A percentile compares a stretch with the other conserved stretches of the same genome.
Evolutionary conservation across 2,329 filamentous ascomycete species (phyloP).

Genomic region (Microdochium paspali): DNA sequence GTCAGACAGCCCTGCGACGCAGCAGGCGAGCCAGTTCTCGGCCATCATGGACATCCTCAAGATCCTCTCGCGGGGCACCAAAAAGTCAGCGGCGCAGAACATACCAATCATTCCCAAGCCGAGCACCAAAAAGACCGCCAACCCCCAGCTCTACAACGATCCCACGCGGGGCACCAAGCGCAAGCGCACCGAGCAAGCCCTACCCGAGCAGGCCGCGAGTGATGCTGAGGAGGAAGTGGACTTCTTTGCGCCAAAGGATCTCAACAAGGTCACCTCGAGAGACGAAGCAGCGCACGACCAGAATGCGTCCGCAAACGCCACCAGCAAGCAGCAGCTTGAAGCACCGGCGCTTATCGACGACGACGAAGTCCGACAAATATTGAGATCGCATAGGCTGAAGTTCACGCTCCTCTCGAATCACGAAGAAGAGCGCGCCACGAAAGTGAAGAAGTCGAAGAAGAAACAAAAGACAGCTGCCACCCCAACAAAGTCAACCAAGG

Average conservation of each 20-base stretch:
- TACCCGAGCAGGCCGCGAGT: constrained; percentile 15
- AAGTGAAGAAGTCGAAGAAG: constrained; percentile 45
- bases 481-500: constrained; percentile 29
- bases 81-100: constrained; percentile 33
- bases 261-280: neutral
- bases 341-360: constrained; percentile 42
- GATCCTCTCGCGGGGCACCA: constrained; percentile 61
- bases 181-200: constrained; percentile 34
- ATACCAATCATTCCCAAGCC: constrained; percentile 21
- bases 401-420: constrained; percentile 61
- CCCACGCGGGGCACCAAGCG: constrained; percentile 39
- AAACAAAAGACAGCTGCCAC: constrained; percentile 33
- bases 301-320: constrained; percentile 11
- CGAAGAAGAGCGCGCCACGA: constrained; percentile 24
- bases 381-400: constrained; percentile 78
- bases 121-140: constrained; percentile 34
- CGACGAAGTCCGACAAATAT: constrained; percentile 62
- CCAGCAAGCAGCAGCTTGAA: constrained; percentile 8
- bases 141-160: constrained; percentile 63
- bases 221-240: constrained; percentile 37
- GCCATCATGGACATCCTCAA: constrained; percentile 61
- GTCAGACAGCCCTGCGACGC: neutral
- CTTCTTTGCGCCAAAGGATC: constrained; percentile 45
- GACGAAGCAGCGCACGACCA: constrained; percentile 13
- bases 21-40: neutral